A percentile compares a stretch with the other conserved stretches of the same genome.
Conservation (phyloP, 768 basidiomycete species). For the Boletus reticulatus region DNA sequence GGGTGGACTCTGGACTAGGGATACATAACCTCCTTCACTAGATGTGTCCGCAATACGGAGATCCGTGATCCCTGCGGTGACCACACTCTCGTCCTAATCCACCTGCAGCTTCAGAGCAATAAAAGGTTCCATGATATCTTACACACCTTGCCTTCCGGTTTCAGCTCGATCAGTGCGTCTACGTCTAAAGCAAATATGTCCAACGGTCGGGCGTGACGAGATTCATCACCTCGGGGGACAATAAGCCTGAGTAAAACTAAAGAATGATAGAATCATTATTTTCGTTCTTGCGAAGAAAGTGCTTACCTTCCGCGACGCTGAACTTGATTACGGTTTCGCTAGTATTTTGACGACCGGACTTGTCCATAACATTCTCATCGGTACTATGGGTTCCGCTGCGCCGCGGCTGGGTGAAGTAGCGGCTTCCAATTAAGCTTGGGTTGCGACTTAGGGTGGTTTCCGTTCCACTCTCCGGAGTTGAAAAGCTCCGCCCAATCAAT, state of each 20-base stretch:
- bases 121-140: not conserved
- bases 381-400: constrained; percentile 39
- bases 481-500: constrained; percentile 49
- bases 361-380: constrained; percentile 37
- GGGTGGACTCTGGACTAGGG: constrained; percentile 56
- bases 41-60: constrained; percentile 52
- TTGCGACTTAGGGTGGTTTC: constrained; percentile 45
- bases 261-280: not conserved
- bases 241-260: constrained; percentile 43
- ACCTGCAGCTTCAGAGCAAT: constrained; percentile 1
- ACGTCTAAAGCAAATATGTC: constrained; percentile 61
- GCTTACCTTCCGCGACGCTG: constrained; percentile 42
- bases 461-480: constrained; percentile 18
- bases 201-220: constrained; percentile 42
- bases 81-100: constrained; percentile 63
- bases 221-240: constrained; percentile 45
- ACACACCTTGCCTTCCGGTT: constrained; percentile 68
- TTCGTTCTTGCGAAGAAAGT: not conserved
- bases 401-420: constrained; percentile 57
- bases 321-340: constrained; percentile 53
- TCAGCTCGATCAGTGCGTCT: constrained; percentile 61
- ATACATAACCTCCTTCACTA: constrained; percentile 29
- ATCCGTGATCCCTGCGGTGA: constrained; percentile 65
- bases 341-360: constrained; percentile 16
- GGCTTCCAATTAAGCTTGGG: constrained; percentile 74